A percentile compares a stretch with the other conserved stretches of the same genome.
Evolutionary conservation across 2,329 filamentous ascomycete species (phyloP).

Genomic region (Juglanconis oblonga): DNA sequence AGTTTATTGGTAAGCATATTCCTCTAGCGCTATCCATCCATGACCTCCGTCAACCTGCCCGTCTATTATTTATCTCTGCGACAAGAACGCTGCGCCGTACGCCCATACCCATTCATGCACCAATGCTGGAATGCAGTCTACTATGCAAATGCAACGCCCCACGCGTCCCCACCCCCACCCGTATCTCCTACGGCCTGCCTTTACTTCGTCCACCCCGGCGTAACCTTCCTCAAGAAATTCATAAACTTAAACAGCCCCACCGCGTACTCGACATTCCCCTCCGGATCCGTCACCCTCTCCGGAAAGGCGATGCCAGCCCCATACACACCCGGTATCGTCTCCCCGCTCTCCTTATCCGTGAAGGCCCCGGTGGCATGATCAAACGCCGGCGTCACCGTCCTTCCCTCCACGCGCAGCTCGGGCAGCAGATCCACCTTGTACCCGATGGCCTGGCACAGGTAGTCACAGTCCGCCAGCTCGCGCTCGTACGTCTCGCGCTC

Average conservation of each 20-base stretch:
- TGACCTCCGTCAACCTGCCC: too few relatives aligned
- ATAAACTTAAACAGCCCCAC: conserved; percentile 67
- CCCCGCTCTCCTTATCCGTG: conserved; percentile 36
- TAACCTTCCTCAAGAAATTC: conserved; percentile 55
- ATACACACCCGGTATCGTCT: conserved; percentile 49
- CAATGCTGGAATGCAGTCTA: too few relatives aligned
- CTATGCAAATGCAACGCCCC: too few relatives aligned
- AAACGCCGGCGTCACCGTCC: conserved; percentile 22
- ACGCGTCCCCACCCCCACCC: too few relatives aligned
- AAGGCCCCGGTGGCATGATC: conserved; percentile 42
- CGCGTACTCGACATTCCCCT: conserved; percentile 58
- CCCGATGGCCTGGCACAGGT: conserved; percentile 58
- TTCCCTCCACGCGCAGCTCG: conserved; percentile 34
- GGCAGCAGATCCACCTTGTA: conserved; percentile 52
- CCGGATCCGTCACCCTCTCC: conserved; percentile 57
- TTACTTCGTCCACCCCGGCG: conserved; percentile 42
- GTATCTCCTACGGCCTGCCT: too few relatives aligned
- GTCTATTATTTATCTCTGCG: too few relatives aligned
- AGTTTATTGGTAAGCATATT: too few relatives aligned
- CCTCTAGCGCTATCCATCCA: too few relatives aligned
- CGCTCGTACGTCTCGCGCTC: conserved; percentile 43
- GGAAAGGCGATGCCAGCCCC: conserved; percentile 65
- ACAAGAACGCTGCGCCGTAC: too few relatives aligned
- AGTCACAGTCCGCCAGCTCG: conserved; percentile 47
- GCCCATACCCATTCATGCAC: too few relatives aligned